Base-by-base conservation (phyloP, 257 asterid genomes). In the Solanum ossicruentum region DNA sequence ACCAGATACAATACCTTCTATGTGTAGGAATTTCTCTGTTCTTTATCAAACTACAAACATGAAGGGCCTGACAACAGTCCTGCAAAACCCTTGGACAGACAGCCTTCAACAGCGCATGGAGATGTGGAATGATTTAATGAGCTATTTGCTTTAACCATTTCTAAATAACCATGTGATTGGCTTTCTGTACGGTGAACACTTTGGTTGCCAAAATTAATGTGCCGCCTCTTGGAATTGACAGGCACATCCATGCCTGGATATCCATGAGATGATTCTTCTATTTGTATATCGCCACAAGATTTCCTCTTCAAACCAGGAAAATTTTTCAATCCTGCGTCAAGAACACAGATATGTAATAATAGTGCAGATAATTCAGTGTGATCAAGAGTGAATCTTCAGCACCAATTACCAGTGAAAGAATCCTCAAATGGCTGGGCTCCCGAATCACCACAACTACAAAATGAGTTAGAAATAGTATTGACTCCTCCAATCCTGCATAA, bases 251-350 rank as follows among this genome's bases (percentile, higher is more conserved):
- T 83, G 85, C 88, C 75, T 11, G 80, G 85, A 69, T 81, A 8
- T 41, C 80, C 89, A 51, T 87, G 88, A 41, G 83, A 26, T 12
- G 86, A 72, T 26, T 87, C 91, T 21, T 61, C 82, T 65, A 83
- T 86, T 70, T 83, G 90, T 83, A 84, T n/a, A 84, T 89, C 84
- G 55, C 83, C 87, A n/a, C 84, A 69, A 54, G 72, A 87, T 91
- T 91, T 92, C 91, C 98, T 94, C 96, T 97, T 97, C 58, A 93
- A 90, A 82, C 98, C 96, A 8, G 96, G 93, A 39, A 87, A 80
- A 20, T 47, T 89, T 86, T 83, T 89, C 92, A 93, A 85, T 58
- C 97, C 98, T 95, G 93, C 52, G 26, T 45, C 54, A 73, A 26
- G 18, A 87, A 47, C 52, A 67, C 36, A 82, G 21, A 66, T 61